Evolutionary conservation across 768 basidiomycete genomes (phyloP), one percentile per base, ranked within the genome.

Genomic region (Lactarius psammicola): DNA sequence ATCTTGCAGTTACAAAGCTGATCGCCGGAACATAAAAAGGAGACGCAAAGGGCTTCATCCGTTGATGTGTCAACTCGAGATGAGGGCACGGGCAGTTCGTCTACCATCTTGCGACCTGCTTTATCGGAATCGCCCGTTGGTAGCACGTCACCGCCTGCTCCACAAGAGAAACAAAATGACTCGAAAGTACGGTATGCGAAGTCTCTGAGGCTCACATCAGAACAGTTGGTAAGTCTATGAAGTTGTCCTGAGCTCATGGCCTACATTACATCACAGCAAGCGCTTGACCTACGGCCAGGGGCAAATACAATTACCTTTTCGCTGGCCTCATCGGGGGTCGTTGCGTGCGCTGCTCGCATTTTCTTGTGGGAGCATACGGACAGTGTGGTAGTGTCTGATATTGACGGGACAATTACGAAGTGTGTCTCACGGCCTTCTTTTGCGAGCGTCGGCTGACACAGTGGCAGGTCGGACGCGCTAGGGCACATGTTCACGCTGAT

Each of bases 321-420:
- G 0, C 84, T 98, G 46, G 92, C 92, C 15, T 84, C 90, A 3
- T 87, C 91, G 1, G 92, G 92, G 5, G 83, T 82, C 1, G 84
- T 91, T 2, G 92, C 90, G 3, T 96, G 95, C 65, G 88, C 94
- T 2, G 93, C 97, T 23, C 84, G 94, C 5, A 92, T 99, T 67
- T 99, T 99, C 70, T 82, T 98, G 28, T 98, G 95, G 95, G 92
- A 98, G 64, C 85, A 87, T n/a, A 87, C 87, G 2, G 95, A 97
- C 72, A 82, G 84, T 3, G 85, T 99, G 26, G 91, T 99, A 30
- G 87, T 99, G 46, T 97, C 95, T 49, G 97, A 99, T 73, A 98
- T 99, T 67, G 97, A 99, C 73, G 97, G 97, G 7, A 99, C 96
- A 1, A 99, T 99, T 73, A 99, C 97, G 10, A 98, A 98, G 94